Base-by-base conservation (phyloP, 2,329 filamentous ascomycete species). In the Coniochaeta ligniaria region DNA sequence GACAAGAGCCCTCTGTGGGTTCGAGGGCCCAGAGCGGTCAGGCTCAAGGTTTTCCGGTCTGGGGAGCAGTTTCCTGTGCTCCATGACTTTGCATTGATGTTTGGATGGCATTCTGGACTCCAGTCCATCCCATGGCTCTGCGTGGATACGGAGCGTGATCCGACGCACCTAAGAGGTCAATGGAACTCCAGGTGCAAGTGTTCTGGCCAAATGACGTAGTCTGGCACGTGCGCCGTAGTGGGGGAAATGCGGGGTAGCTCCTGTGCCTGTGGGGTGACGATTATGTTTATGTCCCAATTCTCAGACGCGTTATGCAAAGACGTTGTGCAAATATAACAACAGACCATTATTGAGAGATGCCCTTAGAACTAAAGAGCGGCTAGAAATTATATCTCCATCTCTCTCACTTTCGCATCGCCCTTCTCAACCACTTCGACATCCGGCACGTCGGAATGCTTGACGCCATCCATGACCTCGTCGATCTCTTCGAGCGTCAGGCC, bases 401-500 rank as follows among this genome's bases (percentile, higher is more conserved):
- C 7, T n/a, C 31, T 52, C 8, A 26, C 24, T n/a, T 28, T 14
- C 22, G 31, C 14, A n/a, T 52, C 47, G 16, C 26, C 54, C 54
- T 56, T 56, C 33, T 56, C 54, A 2, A 38, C 54, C 22, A 56
- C 54, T 47, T 61, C 55, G n/a, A 64, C 47, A 31, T 64, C 59
- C 16, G 60, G 59, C 12, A 61, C 63, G 20, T 55, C 47, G 5
- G 61, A 60, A 20, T 60, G 60, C 17, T 61, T 62, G 22, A 57
- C 59, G 14, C 63, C 63, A n/a, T 64, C 63, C 26, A 64, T 59
- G n/a, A 64, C n/a, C 43, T 20, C 63, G 20, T 67, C 66, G n/a
- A 67, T 63, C 60, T 67, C 66, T 35, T 67, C 66, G 16, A 67
- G 62, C 1, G 64, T 65, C 62, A 63, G 61, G 26, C 64, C 63